These are phyloP conservation scores for Rhytidiadelphus loreus DNA, from an alignment of 225 moss, liverwort and hornwort genomes.

Conservation along the genomic window DNA sequence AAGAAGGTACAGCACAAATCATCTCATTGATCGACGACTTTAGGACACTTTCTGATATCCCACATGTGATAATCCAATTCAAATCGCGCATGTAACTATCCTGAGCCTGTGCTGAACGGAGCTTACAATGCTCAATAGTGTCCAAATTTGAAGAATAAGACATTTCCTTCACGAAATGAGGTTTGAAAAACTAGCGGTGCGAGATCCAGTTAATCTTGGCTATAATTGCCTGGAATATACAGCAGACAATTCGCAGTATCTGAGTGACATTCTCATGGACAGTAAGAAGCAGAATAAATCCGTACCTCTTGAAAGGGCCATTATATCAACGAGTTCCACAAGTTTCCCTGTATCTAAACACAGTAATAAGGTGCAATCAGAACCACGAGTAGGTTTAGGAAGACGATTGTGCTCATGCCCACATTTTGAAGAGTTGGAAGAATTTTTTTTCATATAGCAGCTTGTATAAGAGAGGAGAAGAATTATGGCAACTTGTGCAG, in stretches of 20 bases:
- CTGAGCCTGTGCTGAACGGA: not conserved
- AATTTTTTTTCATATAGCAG: not conserved
- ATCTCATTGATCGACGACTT: not conserved
- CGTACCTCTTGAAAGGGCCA: constrained; percentile 65
- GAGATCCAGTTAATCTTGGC: not conserved
- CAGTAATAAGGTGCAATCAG: not conserved
- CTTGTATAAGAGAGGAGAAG: not conserved
- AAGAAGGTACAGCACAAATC: not conserved
- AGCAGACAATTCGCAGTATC: not conserved
- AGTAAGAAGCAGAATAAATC: not conserved
- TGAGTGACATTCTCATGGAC: not conserved
- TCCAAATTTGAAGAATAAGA: not conserved
- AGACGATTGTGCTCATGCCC: not conserved
- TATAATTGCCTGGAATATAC: not conserved
- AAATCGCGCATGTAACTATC: not conserved
- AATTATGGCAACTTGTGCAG: not conserved
- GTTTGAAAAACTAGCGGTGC: not conserved
- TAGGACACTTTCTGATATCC: not conserved
- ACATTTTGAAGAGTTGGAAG: not conserved
- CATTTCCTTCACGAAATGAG: not conserved
- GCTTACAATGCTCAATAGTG: not conserved
- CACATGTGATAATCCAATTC: not conserved
- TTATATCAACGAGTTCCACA: constrained; percentile 55
- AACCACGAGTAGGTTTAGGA: not conserved
- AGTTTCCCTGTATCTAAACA: constrained; percentile 29